Conservation (phyloP, 768 basidiomycete species). For the Tricholoma hemisulphureum region DNA sequence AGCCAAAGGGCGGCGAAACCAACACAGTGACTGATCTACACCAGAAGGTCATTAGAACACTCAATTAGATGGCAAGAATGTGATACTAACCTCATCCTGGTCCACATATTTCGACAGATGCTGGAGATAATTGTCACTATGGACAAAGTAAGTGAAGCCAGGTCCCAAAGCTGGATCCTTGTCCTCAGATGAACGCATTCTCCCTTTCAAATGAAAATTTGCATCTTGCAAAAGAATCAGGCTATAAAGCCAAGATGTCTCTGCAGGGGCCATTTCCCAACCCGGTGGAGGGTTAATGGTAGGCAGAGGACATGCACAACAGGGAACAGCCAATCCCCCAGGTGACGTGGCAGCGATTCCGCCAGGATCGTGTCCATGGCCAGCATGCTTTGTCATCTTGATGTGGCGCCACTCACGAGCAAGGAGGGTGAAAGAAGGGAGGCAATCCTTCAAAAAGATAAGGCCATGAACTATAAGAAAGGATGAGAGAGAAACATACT, state of each 20-base stretch:
- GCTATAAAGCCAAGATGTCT: conserved; percentile 1
- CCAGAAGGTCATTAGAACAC: background rate
- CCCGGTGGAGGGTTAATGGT: too few species aligned
- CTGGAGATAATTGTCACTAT: background rate
- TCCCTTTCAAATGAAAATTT: background rate
- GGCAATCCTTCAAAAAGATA: background rate
- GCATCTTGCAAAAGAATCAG: background rate
- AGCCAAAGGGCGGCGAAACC: conserved; percentile 4
- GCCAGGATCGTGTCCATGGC: background rate
- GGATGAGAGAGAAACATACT: background rate
- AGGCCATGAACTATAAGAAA: too few species aligned
- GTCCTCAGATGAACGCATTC: background rate
- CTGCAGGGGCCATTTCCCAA: conserved; percentile 1
- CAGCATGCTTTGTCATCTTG: conserved; percentile 7
- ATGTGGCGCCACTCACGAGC: conserved; percentile 11
- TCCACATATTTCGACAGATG: background rate
- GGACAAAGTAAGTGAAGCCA: background rate
- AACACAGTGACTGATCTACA: conserved; percentile 9
- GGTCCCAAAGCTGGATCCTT: background rate
- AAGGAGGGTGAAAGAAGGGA: conserved; percentile 2
- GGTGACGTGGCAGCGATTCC: background rate
- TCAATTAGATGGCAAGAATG: too few species aligned
- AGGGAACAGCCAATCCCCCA: background rate
- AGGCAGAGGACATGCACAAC: conserved; percentile 12
- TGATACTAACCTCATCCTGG: conserved; percentile 2